A percentile compares a stretch with the other conserved stretches of the same genome.
Conservation (phyloP, 1,284 basidiomycete species). For the Microbotryum intermedium region DNA sequence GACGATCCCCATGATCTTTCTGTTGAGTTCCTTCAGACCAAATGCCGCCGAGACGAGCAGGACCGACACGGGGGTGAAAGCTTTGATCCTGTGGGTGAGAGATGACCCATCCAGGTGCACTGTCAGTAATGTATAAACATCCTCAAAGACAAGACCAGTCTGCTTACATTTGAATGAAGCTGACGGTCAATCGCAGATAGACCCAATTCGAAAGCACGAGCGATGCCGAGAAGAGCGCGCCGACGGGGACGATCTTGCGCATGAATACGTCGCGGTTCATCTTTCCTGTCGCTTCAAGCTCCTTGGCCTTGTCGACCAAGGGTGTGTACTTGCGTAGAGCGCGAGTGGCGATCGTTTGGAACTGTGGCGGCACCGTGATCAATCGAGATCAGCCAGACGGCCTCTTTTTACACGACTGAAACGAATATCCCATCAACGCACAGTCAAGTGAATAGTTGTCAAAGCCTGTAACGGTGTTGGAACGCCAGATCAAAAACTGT, state of each 20-base stretch:
- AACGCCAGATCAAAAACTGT: conserved; percentile 46
- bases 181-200: conserved; percentile 81
- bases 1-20: conserved; percentile 17
- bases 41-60: conserved; percentile 87
- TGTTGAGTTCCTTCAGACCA: conserved; percentile 69
- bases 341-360: conserved; percentile 76
- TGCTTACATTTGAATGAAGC: conserved; percentile 98
- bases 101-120: background rate
- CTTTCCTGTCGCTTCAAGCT: conserved; percentile 59
- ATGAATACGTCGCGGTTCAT: conserved; percentile 61
- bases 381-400: conserved; percentile 6
- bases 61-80: conserved; percentile 93
- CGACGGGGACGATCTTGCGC: conserved; percentile 85
- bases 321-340: conserved; percentile 77
- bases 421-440: conserved; percentile 40
- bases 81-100: conserved; percentile 46
- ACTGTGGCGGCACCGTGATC: conserved; percentile 29
- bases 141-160: conserved; percentile 14
- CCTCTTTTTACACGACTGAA: background rate
- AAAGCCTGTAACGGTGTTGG: conserved; percentile 52
- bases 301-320: conserved; percentile 79
- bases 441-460: conserved; percentile 54
- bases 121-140: conserved; percentile 4
- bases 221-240: conserved; percentile 80
- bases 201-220: conserved; percentile 90